Conservation (phyloP, 768 basidiomycete species). For the Solioccasus polychromus region DNA sequence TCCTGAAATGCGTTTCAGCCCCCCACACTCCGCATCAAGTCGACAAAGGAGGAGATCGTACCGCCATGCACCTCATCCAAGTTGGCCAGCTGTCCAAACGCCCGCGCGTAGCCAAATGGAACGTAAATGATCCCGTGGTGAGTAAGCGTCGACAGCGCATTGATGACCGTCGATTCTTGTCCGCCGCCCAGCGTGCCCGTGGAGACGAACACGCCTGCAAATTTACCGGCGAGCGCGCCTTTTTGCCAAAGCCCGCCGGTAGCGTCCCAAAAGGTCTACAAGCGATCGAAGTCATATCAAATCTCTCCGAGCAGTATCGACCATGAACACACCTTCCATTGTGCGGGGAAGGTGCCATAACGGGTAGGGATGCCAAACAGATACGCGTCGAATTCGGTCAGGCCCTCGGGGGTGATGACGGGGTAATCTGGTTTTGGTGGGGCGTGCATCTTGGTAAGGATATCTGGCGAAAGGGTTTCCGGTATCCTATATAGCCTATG, state of each 20-base stretch:
- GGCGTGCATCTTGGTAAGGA: conserved; percentile 67
- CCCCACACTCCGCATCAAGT: background rate
- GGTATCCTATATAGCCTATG: conserved; percentile 48
- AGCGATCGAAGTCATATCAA: conserved; percentile 3
- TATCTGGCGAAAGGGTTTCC: conserved; percentile 72
- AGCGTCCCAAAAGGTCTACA: conserved; percentile 70
- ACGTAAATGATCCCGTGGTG: conserved; percentile 75
- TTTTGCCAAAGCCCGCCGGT: conserved; percentile 65
- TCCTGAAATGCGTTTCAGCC: conserved; percentile 37
- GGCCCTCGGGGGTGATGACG: conserved; percentile 7
- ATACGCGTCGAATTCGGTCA: conserved; percentile 35
- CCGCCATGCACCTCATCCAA: conserved; percentile 57
- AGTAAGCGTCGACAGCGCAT: conserved; percentile 52
- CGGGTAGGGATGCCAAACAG: conserved; percentile 44
- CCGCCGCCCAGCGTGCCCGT: conserved; percentile 73
- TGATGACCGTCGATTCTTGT: conserved; percentile 59
- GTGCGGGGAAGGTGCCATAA: conserved; percentile 45
- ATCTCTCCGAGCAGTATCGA: background rate
- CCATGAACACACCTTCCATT: conserved; percentile 54
- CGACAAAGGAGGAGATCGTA: conserved; percentile 27
- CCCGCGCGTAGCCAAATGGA: conserved; percentile 62
- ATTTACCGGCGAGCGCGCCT: conserved; percentile 69
- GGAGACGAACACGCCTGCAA: conserved; percentile 72
- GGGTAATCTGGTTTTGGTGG: conserved; percentile 64
- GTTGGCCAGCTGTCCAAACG: conserved; percentile 42